phyloP scores from a whole-genome alignment of 208 protist species.

The Lotmaria passim region DNA sequence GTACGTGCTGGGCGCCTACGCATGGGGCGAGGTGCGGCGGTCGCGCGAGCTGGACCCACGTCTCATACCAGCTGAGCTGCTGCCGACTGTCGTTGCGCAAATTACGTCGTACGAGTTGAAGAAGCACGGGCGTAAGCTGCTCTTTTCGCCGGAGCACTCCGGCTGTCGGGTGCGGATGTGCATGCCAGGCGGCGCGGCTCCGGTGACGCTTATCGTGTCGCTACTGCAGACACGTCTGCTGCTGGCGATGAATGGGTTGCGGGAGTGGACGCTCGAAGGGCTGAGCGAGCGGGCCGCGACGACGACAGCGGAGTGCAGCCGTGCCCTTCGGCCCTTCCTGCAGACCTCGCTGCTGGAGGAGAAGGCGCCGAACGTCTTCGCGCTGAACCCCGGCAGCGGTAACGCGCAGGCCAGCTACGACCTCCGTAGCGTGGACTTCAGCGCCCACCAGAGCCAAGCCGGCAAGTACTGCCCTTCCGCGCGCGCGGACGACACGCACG shows the following conservation, averaged over 20 bases:
- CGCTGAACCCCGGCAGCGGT: not conserved
- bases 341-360: conserved; percentile 25
- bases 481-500: conserved; percentile 28
- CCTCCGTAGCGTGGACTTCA: conserved; percentile 24
- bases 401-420: conserved; percentile 17
- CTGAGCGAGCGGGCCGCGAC: conserved; percentile 20
- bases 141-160: conserved; percentile 35
- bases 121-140: conserved; percentile 22
- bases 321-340: conserved; percentile 30
- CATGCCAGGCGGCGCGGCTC: not conserved
- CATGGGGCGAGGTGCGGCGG: conserved; percentile 29
- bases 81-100: not conserved
- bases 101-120: conserved; percentile 11
- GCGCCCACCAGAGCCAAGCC: conserved; percentile 27
- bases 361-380: conserved; percentile 15
- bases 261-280: conserved; percentile 20
- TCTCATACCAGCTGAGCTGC: conserved; percentile 18
- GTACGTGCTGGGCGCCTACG: conserved; percentile 21
- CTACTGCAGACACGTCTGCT: conserved; percentile 30
- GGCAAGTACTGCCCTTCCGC: conserved; percentile 22
- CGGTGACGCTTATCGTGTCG: conserved; percentile 28
- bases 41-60: not conserved
- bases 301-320: conserved; percentile 17
- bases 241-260: conserved; percentile 26
- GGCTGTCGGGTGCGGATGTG: conserved; percentile 28